Evolutionary conservation across 225 moss, liverwort and hornwort genomes (phyloP), one percentile per base, ranked within the genome.

Genomic region (Asterella californica): DNA sequence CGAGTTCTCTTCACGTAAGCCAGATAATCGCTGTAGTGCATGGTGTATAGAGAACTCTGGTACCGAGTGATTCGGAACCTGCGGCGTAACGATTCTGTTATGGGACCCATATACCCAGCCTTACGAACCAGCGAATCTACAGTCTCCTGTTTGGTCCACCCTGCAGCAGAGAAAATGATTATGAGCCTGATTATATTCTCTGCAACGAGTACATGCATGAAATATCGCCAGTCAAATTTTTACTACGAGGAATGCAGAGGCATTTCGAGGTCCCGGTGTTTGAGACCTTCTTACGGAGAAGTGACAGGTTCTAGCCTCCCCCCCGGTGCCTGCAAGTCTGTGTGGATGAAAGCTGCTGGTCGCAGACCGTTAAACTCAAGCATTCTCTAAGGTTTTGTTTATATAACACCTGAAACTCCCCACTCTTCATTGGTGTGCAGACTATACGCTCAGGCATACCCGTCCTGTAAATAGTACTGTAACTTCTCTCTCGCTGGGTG

Each of bases 61-160:
- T 99, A 99, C 38, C 92, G 93, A 19, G 97, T 99, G 81, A 99
- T 95, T 70, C 95, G 92, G 71, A 99, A 90, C 86, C 91, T 99
- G 83, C 94, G 91, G 62, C 97, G 91, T 74, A 99, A 86, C 1
- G 93, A 94, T 75, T 99, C 97, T 1, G 97, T 92, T 22, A 99
- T 94, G 25, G 88, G 88, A 24, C 94, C 95, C 32, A 84, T 85
- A 67, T 99, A 99, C 2, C 97, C 95, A 18, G 97, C 91, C 88
- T 99, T 99, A 53, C 97, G 97, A 70, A 91, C 90, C 76, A 99
- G 84, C 0, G 97, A 99, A 81, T 99, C 97, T 75, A 99, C 90
- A 9, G 97, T 93, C 83, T 99, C 97, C 82, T 88, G 25, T 81
- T 99, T 99, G 32, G 95, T 93, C 97, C 97, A 99, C 57, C 95